Evolutionary conservation across 805 yeast species (phyloP).

Genomic region (Wickerhamiella sorbophila): DNA sequence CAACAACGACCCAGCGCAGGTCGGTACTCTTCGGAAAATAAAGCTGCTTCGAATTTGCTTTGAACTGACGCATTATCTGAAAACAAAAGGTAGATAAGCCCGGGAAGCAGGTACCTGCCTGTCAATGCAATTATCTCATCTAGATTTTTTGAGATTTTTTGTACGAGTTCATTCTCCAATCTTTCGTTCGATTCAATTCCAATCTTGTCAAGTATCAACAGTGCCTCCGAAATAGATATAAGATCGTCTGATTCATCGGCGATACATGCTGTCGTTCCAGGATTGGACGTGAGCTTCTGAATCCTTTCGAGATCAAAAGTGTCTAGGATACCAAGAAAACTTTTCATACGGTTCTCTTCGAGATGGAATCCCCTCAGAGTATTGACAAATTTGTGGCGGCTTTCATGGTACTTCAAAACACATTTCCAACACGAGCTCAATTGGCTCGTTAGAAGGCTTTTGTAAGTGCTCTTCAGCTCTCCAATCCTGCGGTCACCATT

Average conservation of each 20-base stretch:
- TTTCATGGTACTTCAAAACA: constrained; percentile 9
- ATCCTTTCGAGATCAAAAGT: neutral
- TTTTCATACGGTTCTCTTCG: neutral
- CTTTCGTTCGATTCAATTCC: no score
- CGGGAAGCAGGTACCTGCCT: neutral
- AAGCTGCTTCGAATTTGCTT: neutral
- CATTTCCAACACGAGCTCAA: constrained; percentile 9
- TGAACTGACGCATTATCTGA: neutral
- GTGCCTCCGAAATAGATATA: neutral
- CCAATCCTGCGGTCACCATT: constrained; percentile 3
- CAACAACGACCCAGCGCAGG: neutral
- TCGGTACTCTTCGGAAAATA: neutral
- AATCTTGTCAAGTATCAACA: neutral
- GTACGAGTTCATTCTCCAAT: neutral
- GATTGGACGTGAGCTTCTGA: neutral
- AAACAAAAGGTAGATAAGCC: constrained; percentile 1
- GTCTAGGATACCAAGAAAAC: neutral
- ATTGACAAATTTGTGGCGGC: neutral
- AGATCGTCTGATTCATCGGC: neutral
- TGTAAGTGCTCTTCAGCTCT: constrained; percentile 1
- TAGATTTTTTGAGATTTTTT: neutral
- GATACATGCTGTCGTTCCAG: no score
- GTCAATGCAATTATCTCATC: neutral
- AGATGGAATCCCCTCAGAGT: neutral
- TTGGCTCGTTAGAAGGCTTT: neutral